Conservation (phyloP, 129 eudicot genomes). For the Cynara cardunculus region DNA sequence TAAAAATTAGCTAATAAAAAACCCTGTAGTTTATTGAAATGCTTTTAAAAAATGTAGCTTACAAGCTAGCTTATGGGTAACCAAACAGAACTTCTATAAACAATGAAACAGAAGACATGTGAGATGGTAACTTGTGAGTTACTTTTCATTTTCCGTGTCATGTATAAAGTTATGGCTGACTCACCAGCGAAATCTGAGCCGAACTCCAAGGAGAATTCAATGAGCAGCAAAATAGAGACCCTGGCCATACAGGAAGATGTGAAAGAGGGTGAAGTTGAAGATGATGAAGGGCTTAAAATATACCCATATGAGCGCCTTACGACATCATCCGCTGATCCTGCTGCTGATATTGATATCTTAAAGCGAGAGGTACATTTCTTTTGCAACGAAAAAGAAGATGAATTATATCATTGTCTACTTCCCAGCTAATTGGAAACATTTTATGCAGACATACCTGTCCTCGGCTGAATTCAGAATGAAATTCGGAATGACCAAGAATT, state of each 20-base stretch:
- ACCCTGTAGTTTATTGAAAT: neutral
- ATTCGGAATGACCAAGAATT: slow-evolving; percentile 77
- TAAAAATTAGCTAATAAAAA: too few species aligned
- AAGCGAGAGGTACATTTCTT: slow-evolving; percentile 72
- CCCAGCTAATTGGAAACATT: neutral
- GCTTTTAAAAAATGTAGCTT: neutral
- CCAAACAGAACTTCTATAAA: neutral
- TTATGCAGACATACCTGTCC: slow-evolving; percentile 76
- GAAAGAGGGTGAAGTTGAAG: slow-evolving; percentile 73
- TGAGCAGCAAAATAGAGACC: slow-evolving; percentile 55
- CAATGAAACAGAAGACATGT: neutral
- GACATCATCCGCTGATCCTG: slow-evolving; percentile 59
- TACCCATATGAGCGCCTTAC: slow-evolving; percentile 82
- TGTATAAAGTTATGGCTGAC: slow-evolving; percentile 43
- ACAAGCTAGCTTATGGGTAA: neutral
- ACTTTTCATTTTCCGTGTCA: neutral
- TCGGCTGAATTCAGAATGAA: slow-evolving; percentile 81
- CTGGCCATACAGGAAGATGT: slow-evolving; percentile 81
- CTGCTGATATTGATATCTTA: slow-evolving; percentile 69
- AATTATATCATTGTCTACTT: neutral
- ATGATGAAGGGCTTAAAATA: slow-evolving; percentile 69
- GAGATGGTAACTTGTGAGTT: neutral
- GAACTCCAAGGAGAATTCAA: slow-evolving; percentile 50
- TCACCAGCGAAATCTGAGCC: slow-evolving; percentile 49
- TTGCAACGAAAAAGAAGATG: neutral